Evolutionary conservation across 2,329 filamentous ascomycete genomes (phyloP), one percentile per base, ranked within the genome.

Genomic region (Stromatinia cepivora): DNA sequence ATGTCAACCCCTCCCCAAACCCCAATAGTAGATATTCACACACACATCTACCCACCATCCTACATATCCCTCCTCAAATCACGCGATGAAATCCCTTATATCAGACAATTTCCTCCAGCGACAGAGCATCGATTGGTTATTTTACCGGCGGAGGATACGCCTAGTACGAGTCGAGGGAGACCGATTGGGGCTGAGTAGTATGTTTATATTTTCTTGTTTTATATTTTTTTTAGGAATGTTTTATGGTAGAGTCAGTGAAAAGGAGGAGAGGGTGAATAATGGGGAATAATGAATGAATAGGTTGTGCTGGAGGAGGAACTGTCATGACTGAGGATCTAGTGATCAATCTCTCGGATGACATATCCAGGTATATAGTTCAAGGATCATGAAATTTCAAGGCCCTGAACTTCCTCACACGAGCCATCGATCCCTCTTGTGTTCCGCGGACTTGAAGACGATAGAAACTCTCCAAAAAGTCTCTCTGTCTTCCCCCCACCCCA

Each of bases 171-270:
- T 11, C 89, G 92, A 3, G 94, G 93, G 50, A 88, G 94, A 4
- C 93, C 94, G 4, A 87, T 97, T 56, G 94, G 93, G 31, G 84
- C 88, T 0, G 92, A 94, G 76, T 97, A 94, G 83, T 92, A 90
- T 72, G 65, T 61, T 52, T 3, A 1, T 9, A 10, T 17, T n/a
- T 67, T 56, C 36, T 34, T n/a, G 1, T n/a, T 8, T 25, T 48
- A 48, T 34, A 11, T 39, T 7, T 22, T 28, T 34, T 34, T 25
- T 6, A 3, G 10, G 31, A 2, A 0, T 13, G 5, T 10, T 2
- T 7, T 3, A 50, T 10, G 8, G 45, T 17, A 8, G 3, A 22
- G 0, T 10, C 2, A 4, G 6, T 10, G 31, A 25, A 11, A 36
- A 2, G 6, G 28, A 22, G 13, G 0, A 34, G 3, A 15, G 25